Percentiles rank a stretch among this genome's conserved stretches.
Conservation (phyloP, 345 rosid species). For the Microcos paniculata region DNA sequence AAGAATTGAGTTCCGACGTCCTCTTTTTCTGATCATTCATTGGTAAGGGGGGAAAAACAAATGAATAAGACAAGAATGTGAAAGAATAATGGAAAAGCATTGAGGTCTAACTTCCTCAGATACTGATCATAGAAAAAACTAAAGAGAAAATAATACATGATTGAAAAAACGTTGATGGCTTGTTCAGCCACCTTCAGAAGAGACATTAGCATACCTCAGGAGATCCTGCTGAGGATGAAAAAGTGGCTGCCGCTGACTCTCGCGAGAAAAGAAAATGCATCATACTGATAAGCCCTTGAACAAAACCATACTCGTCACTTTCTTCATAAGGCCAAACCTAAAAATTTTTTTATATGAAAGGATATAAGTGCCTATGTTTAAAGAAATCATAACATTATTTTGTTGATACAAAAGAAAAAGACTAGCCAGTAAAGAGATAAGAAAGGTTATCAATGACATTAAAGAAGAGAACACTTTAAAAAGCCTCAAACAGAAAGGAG, state of each 20-base stretch:
- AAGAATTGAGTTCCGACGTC: conserved; percentile 55
- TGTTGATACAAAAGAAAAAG: not conserved
- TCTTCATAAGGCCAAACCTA: conserved; percentile 99
- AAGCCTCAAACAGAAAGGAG: too few relatives aligned
- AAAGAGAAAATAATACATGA: not conserved
- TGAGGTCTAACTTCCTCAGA: conserved; percentile 58
- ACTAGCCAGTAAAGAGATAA: not conserved
- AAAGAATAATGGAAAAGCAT: conserved; percentile 54
- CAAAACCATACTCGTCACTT: conserved; percentile 74
- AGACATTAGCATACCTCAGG: conserved; percentile 41
- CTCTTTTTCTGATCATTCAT: conserved; percentile 45
- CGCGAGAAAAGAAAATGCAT: conserved; percentile 63
- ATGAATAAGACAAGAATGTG: not conserved
- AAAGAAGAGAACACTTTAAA: conserved; percentile 16
- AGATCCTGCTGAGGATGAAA: conserved; percentile 36
- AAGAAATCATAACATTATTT: not conserved
- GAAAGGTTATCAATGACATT: not conserved
- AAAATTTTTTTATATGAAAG: not conserved
- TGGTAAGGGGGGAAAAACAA: conserved; percentile 4
- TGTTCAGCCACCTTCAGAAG: conserved; percentile 4
- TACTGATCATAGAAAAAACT: conserved; percentile 28
- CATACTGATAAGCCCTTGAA: conserved; percentile 84
- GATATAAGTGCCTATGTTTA: not conserved
- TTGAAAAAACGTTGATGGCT: not conserved
- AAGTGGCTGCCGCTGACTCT: conserved; percentile 31